Evolutionary conservation across 2,329 filamentous ascomycete species (phyloP), one percentile per base, ranked within the genome.

Genomic region (Penicillium paneum): DNA sequence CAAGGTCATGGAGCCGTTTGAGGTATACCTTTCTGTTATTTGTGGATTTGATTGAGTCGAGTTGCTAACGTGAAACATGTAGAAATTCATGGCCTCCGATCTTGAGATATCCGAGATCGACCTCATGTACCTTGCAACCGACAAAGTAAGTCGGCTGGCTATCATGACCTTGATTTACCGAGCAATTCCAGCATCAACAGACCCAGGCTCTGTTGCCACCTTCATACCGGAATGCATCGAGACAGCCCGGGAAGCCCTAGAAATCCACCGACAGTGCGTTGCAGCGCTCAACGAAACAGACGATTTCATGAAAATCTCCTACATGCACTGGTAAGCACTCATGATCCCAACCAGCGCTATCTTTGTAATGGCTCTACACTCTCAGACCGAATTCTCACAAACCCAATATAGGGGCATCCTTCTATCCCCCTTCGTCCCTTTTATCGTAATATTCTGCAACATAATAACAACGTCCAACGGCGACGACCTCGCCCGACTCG

Each of bases 401-500:
- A 31, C 26, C 47, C 17, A 32, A 47, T 8, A 21, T 42, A 74
- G 74, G 72, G 66, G 67, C 5, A 65, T 75, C 19, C 66, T 77
- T 7, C 67, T 78, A 60, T 72, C 76, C 5, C 78, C 78, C 0
- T 80, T 80, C 59, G 76, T 78, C 35, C 78, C 78, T 0, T 80
- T 79, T 54, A 78, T 79, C 10, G 76, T 79, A 1, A 66, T 79
- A 10, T 79, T 79, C 61, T 78, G 76, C 61, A 74, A 79, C 51
- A 69, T 72, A 1, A 76, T 80, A 35, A 81, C 85, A 62, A 80
- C 81, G 0, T 79, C 80, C 6, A 70, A 78, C 26, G 69, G 73
- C 19, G 68, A 69, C 10, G 85, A 88, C 59, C 75, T 88, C 5
- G 63, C 71, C 29, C 76, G 80, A 0, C 74, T 88, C 1, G 76